Percentiles rank a stretch among this genome's conserved stretches.
These are phyloP conservation scores for Strobilomyces confusus DNA, from an alignment of 768 basidiomycete genomes.

Conservation along the genomic window DNA sequence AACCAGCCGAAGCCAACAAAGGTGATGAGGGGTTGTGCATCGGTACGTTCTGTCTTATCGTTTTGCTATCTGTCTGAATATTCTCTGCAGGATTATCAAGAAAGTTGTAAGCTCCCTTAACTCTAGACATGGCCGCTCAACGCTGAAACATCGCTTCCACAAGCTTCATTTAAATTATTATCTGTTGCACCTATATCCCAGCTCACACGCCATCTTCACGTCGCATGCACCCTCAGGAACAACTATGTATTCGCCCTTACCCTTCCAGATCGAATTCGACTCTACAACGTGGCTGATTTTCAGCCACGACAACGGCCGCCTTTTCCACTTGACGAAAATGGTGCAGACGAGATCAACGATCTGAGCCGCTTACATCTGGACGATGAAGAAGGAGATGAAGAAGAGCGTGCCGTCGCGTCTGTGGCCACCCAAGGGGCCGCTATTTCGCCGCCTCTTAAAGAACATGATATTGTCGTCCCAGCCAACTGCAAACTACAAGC, in stretches of 20 bases:
- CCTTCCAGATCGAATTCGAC: slow-evolving; percentile 35
- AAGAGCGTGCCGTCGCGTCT: slow-evolving; percentile 9
- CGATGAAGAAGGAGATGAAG: slow-evolving; percentile 26
- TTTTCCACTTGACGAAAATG: slow-evolving; percentile 36
- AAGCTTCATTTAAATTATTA: slow-evolving; percentile 66
- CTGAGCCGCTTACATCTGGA: slow-evolving; percentile 24
- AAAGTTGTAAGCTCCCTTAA: slow-evolving; percentile 52
- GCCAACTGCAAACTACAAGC: slow-evolving; percentile 30
- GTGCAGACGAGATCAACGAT: slow-evolving; percentile 19
- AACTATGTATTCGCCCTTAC: slow-evolving; percentile 55
- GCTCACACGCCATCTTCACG: slow-evolving; percentile 33
- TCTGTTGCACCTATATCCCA: slow-evolving; percentile 46
- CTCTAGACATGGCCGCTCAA: not conserved
- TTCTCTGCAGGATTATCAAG: slow-evolving; percentile 62
- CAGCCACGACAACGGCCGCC: slow-evolving; percentile 39
- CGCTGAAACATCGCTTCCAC: slow-evolving; percentile 5
- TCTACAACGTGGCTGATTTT: slow-evolving; percentile 48
- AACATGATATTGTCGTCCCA: slow-evolving; percentile 24
- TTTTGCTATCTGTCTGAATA: not conserved
- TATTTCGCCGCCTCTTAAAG: slow-evolving; percentile 16
- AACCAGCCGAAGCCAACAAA: slow-evolving; percentile 31
- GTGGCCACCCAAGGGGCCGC: not conserved
- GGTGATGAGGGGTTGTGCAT: slow-evolving; percentile 53
- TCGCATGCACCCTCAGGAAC: slow-evolving; percentile 42
- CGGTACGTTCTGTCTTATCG: slow-evolving; percentile 38